Conservation (phyloP, 163 green algal genomes). For the Scenedesmus sp. region DNA sequence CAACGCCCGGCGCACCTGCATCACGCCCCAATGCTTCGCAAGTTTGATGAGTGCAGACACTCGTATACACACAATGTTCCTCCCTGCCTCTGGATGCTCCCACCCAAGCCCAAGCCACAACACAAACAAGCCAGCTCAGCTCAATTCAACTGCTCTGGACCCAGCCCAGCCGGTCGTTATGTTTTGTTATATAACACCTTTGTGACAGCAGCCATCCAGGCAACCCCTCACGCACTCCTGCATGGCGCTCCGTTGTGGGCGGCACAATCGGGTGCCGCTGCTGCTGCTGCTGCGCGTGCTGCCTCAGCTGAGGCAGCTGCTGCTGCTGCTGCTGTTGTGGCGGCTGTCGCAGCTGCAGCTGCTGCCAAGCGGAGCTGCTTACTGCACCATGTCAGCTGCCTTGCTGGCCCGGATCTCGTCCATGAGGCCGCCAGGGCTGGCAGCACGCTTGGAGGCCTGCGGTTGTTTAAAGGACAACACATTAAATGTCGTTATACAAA, state of each 20-base stretch:
- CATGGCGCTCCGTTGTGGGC: not conserved
- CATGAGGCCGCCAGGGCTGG: constrained; percentile 19
- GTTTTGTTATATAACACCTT: not conserved
- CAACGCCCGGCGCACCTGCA: not conserved
- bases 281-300: not conserved
- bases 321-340: not conserved
- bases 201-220: not conserved
- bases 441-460: constrained; percentile 42
- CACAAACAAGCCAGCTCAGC: not conserved
- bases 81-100: not conserved
- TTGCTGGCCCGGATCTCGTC: constrained; percentile 43
- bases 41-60: not conserved
- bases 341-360: not conserved
- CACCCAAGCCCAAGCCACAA: too few species aligned
- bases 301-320: too few species aligned
- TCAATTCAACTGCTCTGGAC: not conserved
- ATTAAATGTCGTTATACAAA: not conserved
- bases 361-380: not conserved
- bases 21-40: not conserved
- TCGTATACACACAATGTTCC: not conserved
- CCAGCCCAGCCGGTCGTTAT: not conserved
- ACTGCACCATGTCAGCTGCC: constrained; percentile 7
- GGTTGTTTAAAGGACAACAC: too few species aligned
- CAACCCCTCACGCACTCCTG: not conserved
- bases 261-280: not conserved